Conservation (phyloP, 441 rosid species). For the Mallotus repandus region DNA sequence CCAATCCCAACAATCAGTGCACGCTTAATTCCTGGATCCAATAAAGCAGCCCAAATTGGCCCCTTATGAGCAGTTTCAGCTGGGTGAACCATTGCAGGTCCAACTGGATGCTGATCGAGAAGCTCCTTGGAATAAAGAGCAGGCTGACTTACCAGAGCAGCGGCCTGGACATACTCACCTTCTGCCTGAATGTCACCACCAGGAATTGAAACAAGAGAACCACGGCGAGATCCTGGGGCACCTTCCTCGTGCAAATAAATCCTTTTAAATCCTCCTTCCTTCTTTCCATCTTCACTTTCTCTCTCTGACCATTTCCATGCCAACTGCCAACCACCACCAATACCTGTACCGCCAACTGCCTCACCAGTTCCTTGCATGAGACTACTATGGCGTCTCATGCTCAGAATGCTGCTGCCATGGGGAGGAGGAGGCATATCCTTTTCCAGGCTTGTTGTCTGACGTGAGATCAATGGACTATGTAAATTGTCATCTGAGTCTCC, state of each 20-base stretch:
- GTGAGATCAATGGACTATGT: conserved; percentile 90
- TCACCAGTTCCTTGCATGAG: conserved; percentile 60
- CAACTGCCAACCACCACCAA: conserved; percentile 99
- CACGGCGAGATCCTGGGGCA: conserved; percentile 55
- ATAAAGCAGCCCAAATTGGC: conserved; percentile 66
- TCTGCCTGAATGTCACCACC: conserved; percentile 50
- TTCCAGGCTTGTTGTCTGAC: conserved; percentile 77
- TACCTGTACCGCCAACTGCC: conserved; percentile 56
- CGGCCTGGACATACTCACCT: conserved; percentile 58
- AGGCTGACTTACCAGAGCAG: conserved; percentile 79
- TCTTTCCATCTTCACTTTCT: conserved; percentile 65
- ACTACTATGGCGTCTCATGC: conserved; percentile 63
- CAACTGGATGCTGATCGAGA: conserved; percentile 58
- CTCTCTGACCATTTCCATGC: conserved; percentile 93
- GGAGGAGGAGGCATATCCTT: conserved; percentile 55
- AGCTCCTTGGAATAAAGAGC: conserved; percentile 65
- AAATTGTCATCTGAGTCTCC: conserved; percentile 75
- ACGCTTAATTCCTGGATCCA: conserved; percentile 77
- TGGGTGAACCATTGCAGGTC: conserved; percentile 84
- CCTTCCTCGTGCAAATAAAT: conserved; percentile 83
- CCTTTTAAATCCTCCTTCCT: conserved; percentile 85
- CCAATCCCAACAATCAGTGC: conserved; percentile 80
- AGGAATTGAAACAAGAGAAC: conserved; percentile 57
- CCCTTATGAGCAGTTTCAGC: conserved; percentile 54
- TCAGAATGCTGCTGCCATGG: conserved; percentile 54